Evolutionary conservation across 2,329 filamentous ascomycete genomes (phyloP), one percentile per base, ranked within the genome.

Genomic region (Sporothrix humicola): DNA sequence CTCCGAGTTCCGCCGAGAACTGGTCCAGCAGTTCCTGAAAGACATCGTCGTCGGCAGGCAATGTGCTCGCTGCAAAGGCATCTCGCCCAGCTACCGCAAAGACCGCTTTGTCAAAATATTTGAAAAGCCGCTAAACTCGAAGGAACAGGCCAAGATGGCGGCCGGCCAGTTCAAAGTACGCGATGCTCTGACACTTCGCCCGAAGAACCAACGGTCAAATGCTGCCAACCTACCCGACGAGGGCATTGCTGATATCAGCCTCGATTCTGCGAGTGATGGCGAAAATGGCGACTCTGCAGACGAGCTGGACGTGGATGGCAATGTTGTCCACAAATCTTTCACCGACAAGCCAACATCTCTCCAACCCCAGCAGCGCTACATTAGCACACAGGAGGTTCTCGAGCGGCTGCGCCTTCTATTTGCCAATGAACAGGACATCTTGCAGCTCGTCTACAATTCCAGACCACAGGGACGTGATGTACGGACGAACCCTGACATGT

Each of bases 51-150:
- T 87, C 77, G 86, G 87, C 65, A 92, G 90, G 78, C 88, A 88
- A 78, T 99, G 96, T 82, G 85, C 85, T 63, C 86, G 83, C 72
- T 91, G 89, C 77, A 83, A 85, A 69, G 92, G 92, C 42, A 89
- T 96, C 75, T 95, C 92, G 15, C 95, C 94, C 12, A 86, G 86
- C 1, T 98, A 93, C 82, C 91, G 95, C 78, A 98, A 97, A 81
- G 95, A 99, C 79, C 88, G 92, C 59, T 96, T 90, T 78, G 92
- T 95, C 79, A 99, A 98, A 82, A 94, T 99, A 72, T 99, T 98
- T 82, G 91, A 95, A 80, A 96, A 93, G 79, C 86, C 92, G 1
- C 84, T 98, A 73, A 88, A 87, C 65, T 82, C 87, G 65, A 97
- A 97, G 81, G 90, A 96, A 50, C 90, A 90, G 80, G 87, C 90